Percentiles rank a stretch among this genome's conserved stretches.
Evolutionary conservation across 768 basidiomycete genomes (phyloP).

Genomic region (Vishniacozyma victoriae): DNA sequence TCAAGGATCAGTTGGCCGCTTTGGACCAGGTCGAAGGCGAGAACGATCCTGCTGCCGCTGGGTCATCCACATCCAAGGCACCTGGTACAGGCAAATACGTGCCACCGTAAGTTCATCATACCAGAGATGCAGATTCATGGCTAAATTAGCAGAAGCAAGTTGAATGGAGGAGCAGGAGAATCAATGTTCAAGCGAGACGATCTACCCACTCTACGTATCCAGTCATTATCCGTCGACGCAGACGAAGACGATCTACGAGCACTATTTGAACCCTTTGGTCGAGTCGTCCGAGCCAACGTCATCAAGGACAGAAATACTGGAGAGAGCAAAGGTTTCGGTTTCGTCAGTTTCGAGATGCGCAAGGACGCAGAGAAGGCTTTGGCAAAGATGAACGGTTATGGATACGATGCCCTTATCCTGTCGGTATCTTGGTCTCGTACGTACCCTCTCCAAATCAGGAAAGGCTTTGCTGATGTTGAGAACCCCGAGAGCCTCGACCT

Average conservation of each 20-base stretch:
- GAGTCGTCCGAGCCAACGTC: conserved; percentile 83
- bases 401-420: conserved; percentile 82
- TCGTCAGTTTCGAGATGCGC: conserved; percentile 87
- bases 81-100: conserved; percentile 70
- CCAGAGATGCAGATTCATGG: too few species aligned
- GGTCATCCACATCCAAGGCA: conserved; percentile 16
- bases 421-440: conserved; percentile 59
- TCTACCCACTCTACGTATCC: conserved; percentile 90
- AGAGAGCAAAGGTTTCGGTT: conserved; percentile 91
- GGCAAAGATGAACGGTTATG: conserved; percentile 78
- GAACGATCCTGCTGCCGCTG: conserved; percentile 51
- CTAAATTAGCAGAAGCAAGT: conserved; percentile 56
- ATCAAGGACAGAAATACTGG: conserved; percentile 92
- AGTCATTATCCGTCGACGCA: conserved; percentile 92
- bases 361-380: conserved; percentile 77
- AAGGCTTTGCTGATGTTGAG: not conserved
- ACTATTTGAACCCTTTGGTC: conserved; percentile 57
- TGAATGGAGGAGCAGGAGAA: conserved; percentile 61
- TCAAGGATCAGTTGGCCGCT: conserved; percentile 76
- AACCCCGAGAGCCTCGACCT: not conserved
- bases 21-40: conserved; percentile 47
- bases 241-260: conserved; percentile 90
- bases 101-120: conserved; percentile 13
- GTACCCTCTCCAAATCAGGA: conserved; percentile 12
- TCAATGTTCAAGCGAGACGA: conserved; percentile 81